Conservation (phyloP, 306 rosid genomes). For the Echinosophora koreensis region DNA sequence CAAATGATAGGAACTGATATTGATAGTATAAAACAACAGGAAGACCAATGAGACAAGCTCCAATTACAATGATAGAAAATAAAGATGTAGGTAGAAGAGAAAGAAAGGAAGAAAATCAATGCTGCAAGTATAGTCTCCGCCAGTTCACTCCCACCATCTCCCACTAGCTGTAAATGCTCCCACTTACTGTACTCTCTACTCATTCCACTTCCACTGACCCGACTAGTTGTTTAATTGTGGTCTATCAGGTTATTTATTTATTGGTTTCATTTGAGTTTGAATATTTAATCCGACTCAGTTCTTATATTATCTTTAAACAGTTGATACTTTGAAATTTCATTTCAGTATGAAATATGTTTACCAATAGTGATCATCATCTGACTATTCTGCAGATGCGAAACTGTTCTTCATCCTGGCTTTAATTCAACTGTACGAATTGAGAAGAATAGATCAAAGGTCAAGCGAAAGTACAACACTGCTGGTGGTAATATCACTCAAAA, state of each 20-base stretch:
- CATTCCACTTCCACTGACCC: no score
- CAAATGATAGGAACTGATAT: no score
- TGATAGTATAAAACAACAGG: no score
- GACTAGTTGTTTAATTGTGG: no score
- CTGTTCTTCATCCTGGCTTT: constrained; percentile 72
- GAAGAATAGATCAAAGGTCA: constrained; percentile 59
- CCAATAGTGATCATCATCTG: constrained; percentile 20
- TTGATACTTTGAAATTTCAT: constrained; percentile 8
- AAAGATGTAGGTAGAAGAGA: no score
- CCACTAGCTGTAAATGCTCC: no score
- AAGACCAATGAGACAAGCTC: no score
- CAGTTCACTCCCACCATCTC: no score
- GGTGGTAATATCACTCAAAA: constrained; percentile 55
- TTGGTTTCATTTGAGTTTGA: constrained; percentile 14
- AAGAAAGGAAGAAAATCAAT: no score
- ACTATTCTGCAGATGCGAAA: constrained; percentile 73
- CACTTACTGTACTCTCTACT: no score
- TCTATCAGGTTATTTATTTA: not conserved
- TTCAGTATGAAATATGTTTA: constrained; percentile 1
- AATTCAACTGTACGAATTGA: constrained; percentile 77
- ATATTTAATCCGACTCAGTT: not conserved
- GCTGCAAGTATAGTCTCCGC: no score
- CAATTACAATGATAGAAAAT: no score
- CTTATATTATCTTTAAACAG: not conserved
- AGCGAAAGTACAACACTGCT: constrained; percentile 46